Base-by-base conservation (phyloP, 495 filamentous ascomycete genomes). In the Penicillium salamii region DNA sequence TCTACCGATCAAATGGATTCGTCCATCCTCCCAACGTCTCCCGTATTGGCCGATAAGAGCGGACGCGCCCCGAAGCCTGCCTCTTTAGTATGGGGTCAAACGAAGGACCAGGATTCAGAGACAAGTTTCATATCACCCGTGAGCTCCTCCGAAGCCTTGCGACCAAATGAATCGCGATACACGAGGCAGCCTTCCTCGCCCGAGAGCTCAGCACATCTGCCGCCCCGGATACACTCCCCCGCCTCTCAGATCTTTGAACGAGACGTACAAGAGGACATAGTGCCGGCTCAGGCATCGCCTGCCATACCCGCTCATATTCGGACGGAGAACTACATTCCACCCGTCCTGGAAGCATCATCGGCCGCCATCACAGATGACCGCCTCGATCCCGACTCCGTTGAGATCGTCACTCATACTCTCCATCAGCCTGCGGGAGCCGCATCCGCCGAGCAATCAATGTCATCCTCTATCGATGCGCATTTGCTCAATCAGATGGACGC, bases 201-300 rank as follows among this genome's bases (percentile, higher is more conserved):
- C n/a, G 68, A 74, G 45, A 71, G 76, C 31, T 53, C 46, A 9
- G 75, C 74, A 37, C 63, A 78, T 19, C 70, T 80, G 13, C 84
- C 84, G 3, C 82, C 84, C 4, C 74, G 80, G 32, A 64, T 85
- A 36, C 74, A 78, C 38, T 87, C 84, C 12, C 84, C 85, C 9
- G 82, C 83, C 5, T 83, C 89, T 19, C 89, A 92, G 58, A 96
- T 96, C 59, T 96, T 96, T 68, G 91, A 96, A 75, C 87, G 91
- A 56, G 85, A 88, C 67, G 91, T 96, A 12, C 91, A 96, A 64
- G 91, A 96, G 58, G 81, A 78, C 57, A 70, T 79, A 23, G 53
- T 80, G 7, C 68, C 81, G n/a, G 60, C 76, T 6, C 84, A 89
- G 45, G 49, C 61, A 12, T 62, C 61, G 1, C 80, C 87, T 3